These are phyloP conservation scores for Kwoniella bestiolae DNA, from an alignment of 768 basidiomycete genomes.

Conservation along the genomic window DNA sequence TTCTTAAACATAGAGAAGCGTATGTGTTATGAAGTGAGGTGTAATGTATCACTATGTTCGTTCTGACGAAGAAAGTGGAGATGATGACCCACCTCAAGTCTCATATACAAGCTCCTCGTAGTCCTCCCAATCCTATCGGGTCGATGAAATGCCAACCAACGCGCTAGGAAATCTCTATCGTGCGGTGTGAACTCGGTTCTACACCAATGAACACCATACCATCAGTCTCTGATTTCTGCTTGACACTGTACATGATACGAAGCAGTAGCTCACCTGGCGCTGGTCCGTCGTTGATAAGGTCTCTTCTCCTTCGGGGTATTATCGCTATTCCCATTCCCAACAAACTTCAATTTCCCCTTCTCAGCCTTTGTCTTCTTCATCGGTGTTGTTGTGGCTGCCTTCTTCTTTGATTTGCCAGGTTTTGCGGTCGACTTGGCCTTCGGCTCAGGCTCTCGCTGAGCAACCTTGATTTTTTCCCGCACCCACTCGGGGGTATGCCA, in stretches of 20 bases:
- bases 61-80: no score
- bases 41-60: no score
- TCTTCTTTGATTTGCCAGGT: neutral
- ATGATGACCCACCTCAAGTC: slow-evolving; percentile 16
- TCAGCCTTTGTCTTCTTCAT: slow-evolving; percentile 2
- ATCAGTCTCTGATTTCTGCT: no score
- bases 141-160: slow-evolving; percentile 23
- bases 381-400: neutral
- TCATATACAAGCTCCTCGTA: slow-evolving; percentile 17
- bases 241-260: no score
- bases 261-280: neutral
- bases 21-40: neutral
- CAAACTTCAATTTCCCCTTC: neutral
- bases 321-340: neutral
- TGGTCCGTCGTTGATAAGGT: neutral
- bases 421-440: slow-evolving; percentile 4
- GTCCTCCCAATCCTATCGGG: slow-evolving; percentile 18
- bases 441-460: neutral
- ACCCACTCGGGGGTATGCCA: slow-evolving; percentile 13
- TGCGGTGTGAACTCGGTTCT: slow-evolving; percentile 25
- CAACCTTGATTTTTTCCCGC: slow-evolving; percentile 1
- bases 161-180: slow-evolving; percentile 25
- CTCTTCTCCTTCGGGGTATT: neutral
- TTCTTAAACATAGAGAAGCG: no score
- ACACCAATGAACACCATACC: neutral